Evolutionary conservation across 257 asterid genomes (phyloP), one percentile per base, ranked within the genome.

Genomic region (Catharanthus roseus): DNA sequence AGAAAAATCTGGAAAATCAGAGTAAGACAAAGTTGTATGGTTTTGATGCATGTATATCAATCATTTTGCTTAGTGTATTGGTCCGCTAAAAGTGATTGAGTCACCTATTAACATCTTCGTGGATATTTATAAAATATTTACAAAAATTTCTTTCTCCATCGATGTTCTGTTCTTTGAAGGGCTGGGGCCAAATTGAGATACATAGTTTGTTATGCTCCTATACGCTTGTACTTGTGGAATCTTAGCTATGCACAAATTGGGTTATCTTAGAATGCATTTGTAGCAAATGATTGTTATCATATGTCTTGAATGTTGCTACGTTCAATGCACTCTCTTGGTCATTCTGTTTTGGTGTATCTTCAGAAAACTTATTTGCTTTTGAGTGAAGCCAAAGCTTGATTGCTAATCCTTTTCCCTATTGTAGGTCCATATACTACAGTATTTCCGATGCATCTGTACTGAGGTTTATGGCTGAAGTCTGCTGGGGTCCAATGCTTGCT

Each of bases 401-500:
- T 71, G 57, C 1, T 31, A 53, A 65, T 73, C 63, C 31, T 63
- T 74, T 75, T 53, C 69, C 60, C 67, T 49, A 8, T 77, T 85
- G 78, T 93, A 95, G 99, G 88, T 84, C 82, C 74, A 72, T 86
- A 69, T 95, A 84, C 77, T 87, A 91, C 75, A 85, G 89, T 74
- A 90, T 93, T 75, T 82, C 96, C 67, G 96, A 93, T 82, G 95
- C 97, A 68, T 82, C 95, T 70, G 88, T 93, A 78, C 75, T 93
- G 86, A 84, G 96, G 84, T 93, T 93, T 85, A 93, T 93, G 97
- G 86, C 87, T 81, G 97, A 95, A 85, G 97, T 91, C 74, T 91
- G 96, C 83, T 95, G 99, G 97, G 99, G 97, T 51, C 99, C 96
- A 47, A 89, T 95, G 95, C 91, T 95, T 72, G 97, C 99, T 78